phyloP scores from a whole-genome alignment of 2,329 filamentous ascomycete genomes.

The Aspergillus terreus region DNA sequence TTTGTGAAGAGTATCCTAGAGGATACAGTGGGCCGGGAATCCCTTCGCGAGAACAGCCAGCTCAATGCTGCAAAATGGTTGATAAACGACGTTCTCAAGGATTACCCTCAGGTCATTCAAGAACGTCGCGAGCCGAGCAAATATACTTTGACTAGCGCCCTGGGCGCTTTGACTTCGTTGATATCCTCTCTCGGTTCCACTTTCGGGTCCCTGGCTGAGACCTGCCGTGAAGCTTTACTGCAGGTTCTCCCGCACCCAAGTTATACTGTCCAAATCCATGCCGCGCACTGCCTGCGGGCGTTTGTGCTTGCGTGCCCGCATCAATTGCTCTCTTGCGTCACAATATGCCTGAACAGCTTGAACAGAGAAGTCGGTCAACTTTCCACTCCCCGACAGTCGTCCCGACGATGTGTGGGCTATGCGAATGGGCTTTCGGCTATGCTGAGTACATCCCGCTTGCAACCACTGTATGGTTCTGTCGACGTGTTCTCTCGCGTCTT shows the following conservation, averaged over 20 bases:
- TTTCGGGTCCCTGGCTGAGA: slow-evolving; percentile 71
- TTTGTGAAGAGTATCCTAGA: slow-evolving; percentile 82
- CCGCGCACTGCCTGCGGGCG: slow-evolving; percentile 77
- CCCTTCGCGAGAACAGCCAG: slow-evolving; percentile 87
- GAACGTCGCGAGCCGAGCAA: slow-evolving; percentile 88
- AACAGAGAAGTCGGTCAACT: slow-evolving; percentile 79
- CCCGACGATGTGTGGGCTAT: slow-evolving; percentile 81
- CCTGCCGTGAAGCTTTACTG: slow-evolving; percentile 79
- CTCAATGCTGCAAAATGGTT: slow-evolving; percentile 75
- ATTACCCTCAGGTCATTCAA: slow-evolving; percentile 85
- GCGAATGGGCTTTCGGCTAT: slow-evolving; percentile 88
- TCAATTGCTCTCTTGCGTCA: slow-evolving; percentile 84
- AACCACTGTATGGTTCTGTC: slow-evolving; percentile 89
- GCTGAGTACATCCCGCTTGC: slow-evolving; percentile 80
- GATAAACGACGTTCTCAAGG: slow-evolving; percentile 85
- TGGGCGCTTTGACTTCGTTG: slow-evolving; percentile 75
- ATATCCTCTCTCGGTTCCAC: slow-evolving; percentile 79
- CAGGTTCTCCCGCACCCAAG: slow-evolving; percentile 92
- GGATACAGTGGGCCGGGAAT: slow-evolving; percentile 72
- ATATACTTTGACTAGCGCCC: slow-evolving; percentile 71
- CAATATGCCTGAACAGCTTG: slow-evolving; percentile 94
- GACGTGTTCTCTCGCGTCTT: slow-evolving; percentile 92
- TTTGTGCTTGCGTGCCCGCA: slow-evolving; percentile 90
- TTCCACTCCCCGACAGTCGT: slow-evolving; percentile 69
- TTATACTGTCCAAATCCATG: slow-evolving; percentile 91